Base-by-base conservation (phyloP, 768 basidiomycete genomes). In the Trametes meyenii region DNA sequence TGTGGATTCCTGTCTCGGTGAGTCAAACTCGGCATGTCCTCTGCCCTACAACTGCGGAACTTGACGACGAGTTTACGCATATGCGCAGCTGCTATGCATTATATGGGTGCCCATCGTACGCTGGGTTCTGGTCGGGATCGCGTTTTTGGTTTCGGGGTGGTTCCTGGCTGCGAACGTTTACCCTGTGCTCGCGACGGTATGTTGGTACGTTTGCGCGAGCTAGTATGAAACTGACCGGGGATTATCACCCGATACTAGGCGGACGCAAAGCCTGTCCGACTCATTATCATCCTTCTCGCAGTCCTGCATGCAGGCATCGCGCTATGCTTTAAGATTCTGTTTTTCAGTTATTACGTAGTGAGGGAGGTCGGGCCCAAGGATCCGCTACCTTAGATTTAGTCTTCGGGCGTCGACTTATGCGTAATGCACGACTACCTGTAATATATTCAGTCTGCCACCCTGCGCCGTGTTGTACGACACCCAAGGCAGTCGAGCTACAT, bases 1-100 rank as follows among this genome's bases (percentile, higher is more conserved):
- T 91, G 2, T 94, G 93, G 94, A 92, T 95, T 62, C 90, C 93
- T 11, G 88, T 92, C 43, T 83, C 94, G 40, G 91, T 93, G 59
- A 62, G 88, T 77, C 14, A 3, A 3, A 33, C 29, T 33, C 8
- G 29, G 29, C 8, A 33, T 11, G 2, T 50, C 24, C 35, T 5
- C 10, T 12, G 13, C 13, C 11, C 13, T 46, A 24, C 7, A 24
- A 21, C 24, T 12, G 24, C 21, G 49, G 4, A 40, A 17, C 21
- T 16, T 7, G 11, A 43, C 36, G 17, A 13, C 46, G 19, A 13
- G 38, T 12, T 43, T 12, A 23, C 49, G 40, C 40, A 19, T 14
- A 6, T 14, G 8, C 21, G 2, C 26, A 93, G 91, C 76, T 96
- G 10, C 76, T 97, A 12, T 96, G 92, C 69, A 88, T 97, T 14